Evolutionary conservation across 2,329 filamentous ascomycete species (phyloP).

Genomic region (Volutella citrinella): DNA sequence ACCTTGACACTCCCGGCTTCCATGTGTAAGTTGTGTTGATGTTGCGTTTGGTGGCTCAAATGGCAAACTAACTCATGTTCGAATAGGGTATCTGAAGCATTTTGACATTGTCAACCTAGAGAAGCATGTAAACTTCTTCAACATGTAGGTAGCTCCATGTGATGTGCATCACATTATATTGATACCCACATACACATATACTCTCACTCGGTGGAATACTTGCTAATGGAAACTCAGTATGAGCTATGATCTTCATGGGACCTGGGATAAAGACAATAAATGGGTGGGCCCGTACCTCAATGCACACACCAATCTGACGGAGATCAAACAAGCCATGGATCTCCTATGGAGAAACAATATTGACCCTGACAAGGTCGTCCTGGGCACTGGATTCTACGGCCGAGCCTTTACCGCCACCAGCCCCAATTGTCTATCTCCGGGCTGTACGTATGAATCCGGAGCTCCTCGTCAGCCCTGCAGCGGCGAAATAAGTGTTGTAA

Average conservation of each 20-base stretch:
- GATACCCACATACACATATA: no score
- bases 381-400: constrained; percentile 46
- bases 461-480: constrained; percentile 16
- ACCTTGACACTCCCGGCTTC: constrained; percentile 7
- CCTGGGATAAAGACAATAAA: constrained; percentile 30
- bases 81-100: constrained; percentile 6
- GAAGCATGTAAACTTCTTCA: constrained; percentile 10
- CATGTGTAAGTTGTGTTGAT: constrained; percentile 10
- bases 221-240: no score
- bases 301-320: constrained; percentile 46
- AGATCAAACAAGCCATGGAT: constrained; percentile 38
- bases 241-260: constrained; percentile 40
- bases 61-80: neutral
- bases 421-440: constrained; percentile 16
- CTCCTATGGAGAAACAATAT: constrained; percentile 47
- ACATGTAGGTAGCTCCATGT: constrained; percentile 5
- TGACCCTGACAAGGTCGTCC: constrained; percentile 35
- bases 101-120: constrained; percentile 5
- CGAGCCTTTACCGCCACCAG: constrained; percentile 10
- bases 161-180: neutral
- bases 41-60: no score
- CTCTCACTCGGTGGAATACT: no score
- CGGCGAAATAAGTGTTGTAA: constrained; percentile 15
- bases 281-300: constrained; percentile 28
- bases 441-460: constrained; percentile 20